phyloP scores from a whole-genome alignment of 2,329 filamentous ascomycete species.

The Chalaropsis thielavioides region DNA sequence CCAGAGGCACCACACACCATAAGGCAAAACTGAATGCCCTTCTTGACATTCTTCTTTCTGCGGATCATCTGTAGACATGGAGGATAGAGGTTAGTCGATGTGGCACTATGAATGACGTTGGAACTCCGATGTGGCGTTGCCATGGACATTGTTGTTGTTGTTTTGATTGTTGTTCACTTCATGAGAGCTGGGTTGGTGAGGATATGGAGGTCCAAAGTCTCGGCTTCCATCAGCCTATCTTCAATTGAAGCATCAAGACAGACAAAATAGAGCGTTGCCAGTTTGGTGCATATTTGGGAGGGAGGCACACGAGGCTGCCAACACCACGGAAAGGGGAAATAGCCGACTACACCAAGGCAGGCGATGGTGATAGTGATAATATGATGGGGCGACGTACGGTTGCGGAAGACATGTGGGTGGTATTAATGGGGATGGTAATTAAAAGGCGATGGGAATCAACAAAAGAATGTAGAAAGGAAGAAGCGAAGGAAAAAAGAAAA shows the following conservation, averaged over 20 bases:
- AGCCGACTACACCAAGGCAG: slow-evolving; percentile 10
- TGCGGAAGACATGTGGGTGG: slow-evolving; percentile 25
- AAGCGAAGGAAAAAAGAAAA: slow-evolving; percentile 12
- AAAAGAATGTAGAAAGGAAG: slow-evolving; percentile 14
- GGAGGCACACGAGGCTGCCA: not conserved
- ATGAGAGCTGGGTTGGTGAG: not conserved
- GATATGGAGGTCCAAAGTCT: not conserved
- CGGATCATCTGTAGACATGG: slow-evolving; percentile 71
- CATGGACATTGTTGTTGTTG: not conserved
- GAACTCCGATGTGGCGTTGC: slow-evolving; percentile 8
- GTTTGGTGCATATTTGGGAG: not conserved
- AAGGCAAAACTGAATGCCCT: slow-evolving; percentile 99
- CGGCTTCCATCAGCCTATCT: too few species aligned
- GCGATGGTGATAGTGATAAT: slow-evolving; percentile 1
- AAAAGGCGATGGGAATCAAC: slow-evolving; percentile 6
- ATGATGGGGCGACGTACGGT: slow-evolving; percentile 23
- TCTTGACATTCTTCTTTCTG: slow-evolving; percentile 99
- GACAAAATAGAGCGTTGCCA: not conserved
- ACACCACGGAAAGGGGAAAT: not conserved
- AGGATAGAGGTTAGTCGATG: slow-evolving; percentile 22
- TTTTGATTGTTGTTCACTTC: not conserved
- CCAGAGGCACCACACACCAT: slow-evolving; percentile 99
- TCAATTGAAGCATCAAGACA: not conserved
- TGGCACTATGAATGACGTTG: slow-evolving; percentile 13
- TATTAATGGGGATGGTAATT: slow-evolving; percentile 17